phyloP scores from a whole-genome alignment of 2,329 filamentous ascomycete species.

The Monilinia aucupariae region DNA sequence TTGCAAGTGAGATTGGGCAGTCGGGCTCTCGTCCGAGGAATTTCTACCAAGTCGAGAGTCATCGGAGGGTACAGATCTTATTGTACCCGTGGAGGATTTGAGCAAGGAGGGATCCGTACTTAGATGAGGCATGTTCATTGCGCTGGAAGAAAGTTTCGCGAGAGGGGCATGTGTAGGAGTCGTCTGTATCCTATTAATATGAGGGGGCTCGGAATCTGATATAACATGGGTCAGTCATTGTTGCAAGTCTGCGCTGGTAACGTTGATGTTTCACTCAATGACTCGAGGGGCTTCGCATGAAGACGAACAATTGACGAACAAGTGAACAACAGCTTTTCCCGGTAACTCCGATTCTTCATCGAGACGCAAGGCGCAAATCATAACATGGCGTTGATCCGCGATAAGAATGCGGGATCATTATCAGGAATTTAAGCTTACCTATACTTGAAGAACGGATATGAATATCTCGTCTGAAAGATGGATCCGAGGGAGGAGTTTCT shows the following conservation, averaged over 20 bases:
- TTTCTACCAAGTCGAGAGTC: conserved; percentile 19
- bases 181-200: not conserved
- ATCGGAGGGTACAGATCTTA: conserved; percentile 32
- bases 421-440: conserved; percentile 19
- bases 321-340: not conserved
- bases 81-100: conserved; percentile 27
- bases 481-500: conserved; percentile 18
- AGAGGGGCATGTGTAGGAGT: conserved; percentile 14
- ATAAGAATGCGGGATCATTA: conserved; percentile 4
- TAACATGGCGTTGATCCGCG: not conserved
- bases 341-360: not conserved
- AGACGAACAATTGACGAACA: conserved; percentile 1
- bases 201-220: conserved; percentile 8
- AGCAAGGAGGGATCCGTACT: conserved; percentile 14
- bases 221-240: conserved; percentile 10
- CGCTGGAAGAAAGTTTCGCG: conserved; percentile 19
- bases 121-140: conserved; percentile 30
- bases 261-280: not conserved
- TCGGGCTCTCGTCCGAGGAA: conserved; percentile 12
- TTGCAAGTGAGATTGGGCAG: conserved; percentile 18
- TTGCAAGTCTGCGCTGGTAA: not conserved
- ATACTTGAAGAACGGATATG: conserved; percentile 20
- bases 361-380: conserved; percentile 1
- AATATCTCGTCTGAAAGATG: conserved; percentile 18
- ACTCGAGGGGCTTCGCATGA: not conserved